A percentile compares a stretch with the other conserved stretches of the same genome.
Conservation (phyloP, 2,329 filamentous ascomycete genomes). For the Whalleya microplaca region DNA sequence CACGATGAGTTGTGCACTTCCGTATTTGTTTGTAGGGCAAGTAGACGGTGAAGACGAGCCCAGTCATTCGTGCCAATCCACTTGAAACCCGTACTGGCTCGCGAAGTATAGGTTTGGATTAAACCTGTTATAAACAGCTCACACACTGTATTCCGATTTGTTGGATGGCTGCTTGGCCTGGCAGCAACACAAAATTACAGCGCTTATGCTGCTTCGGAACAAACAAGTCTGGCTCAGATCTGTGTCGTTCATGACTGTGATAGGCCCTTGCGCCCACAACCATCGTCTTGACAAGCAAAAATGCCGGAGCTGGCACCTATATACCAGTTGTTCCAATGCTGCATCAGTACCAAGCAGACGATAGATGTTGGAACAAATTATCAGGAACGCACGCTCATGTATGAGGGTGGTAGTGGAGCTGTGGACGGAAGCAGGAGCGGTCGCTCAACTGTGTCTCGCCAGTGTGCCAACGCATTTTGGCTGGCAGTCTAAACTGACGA, state of each 20-base stretch:
- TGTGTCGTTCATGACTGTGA: neutral
- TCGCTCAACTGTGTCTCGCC: slow-evolving; percentile 28
- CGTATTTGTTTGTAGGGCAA: slow-evolving; percentile 8
- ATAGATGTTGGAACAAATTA: slow-evolving; percentile 15
- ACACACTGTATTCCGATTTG: neutral
- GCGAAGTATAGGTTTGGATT: neutral
- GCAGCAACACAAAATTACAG: neutral
- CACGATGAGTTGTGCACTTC: neutral
- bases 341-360: slow-evolving; percentile 4
- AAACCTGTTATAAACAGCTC: neutral
- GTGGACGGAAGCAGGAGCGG: slow-evolving; percentile 20
- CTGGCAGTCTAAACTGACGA: slow-evolving; percentile 19
- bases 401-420: slow-evolving; percentile 16
- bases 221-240: neutral
- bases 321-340: slow-evolving; percentile 6
- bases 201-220: neutral
- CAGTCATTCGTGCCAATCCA: slow-evolving; percentile 1
- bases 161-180: neutral
- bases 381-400: slow-evolving; percentile 13
- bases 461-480: slow-evolving; percentile 17
- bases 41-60: slow-evolving; percentile 1
- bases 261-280: neutral
- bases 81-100: neutral
- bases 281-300: neutral
- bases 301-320: slow-evolving; percentile 3